phyloP scores from a whole-genome alignment of 2,329 filamentous ascomycete genomes.

The Ploettnerulaceae sp. region DNA sequence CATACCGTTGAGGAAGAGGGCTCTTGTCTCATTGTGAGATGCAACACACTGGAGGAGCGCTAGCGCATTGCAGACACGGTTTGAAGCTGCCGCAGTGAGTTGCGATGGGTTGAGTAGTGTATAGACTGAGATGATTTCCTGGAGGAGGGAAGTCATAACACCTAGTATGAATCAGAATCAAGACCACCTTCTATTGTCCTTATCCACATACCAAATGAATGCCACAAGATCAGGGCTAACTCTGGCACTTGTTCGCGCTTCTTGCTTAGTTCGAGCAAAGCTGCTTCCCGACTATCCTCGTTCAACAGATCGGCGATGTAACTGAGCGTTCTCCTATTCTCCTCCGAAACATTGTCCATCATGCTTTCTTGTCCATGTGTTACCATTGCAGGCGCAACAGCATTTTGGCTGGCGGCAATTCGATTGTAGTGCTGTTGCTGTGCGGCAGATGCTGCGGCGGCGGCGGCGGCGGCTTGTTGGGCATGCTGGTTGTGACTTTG shows the following conservation, averaged over 20 bases:
- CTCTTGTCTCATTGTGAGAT: constrained; percentile 93
- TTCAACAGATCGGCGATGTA: constrained; percentile 92
- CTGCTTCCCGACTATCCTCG: constrained; percentile 80
- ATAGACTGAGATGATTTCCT: constrained; percentile 99
- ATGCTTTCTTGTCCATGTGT: constrained; percentile 52
- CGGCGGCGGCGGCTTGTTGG: constrained; percentile 35
- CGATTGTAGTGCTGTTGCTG: constrained; percentile 63
- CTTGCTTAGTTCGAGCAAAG: constrained; percentile 93
- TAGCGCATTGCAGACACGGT: constrained; percentile 94
- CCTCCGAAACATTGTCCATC: constrained; percentile 72
- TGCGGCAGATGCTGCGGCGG: constrained; percentile 33
- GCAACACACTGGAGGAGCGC: constrained; percentile 95
- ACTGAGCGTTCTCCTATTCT: constrained; percentile 85
- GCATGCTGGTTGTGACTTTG: constrained; percentile 38
- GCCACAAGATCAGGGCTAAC: constrained; percentile 93
- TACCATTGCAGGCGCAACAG: constrained; percentile 36
- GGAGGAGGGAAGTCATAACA: constrained; percentile 95
- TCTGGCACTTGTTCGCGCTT: constrained; percentile 98
- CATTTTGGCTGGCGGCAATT: constrained; percentile 62
- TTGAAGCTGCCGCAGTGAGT: constrained; percentile 93
- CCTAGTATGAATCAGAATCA: constrained; percentile 47
- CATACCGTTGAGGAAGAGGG: constrained; percentile 86
- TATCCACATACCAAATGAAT: constrained; percentile 77
- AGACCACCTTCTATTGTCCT: constrained; percentile 13
- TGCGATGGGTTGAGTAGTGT: constrained; percentile 94